These are phyloP conservation scores for Clarireedia paspali DNA, from an alignment of 2,329 filamentous ascomycete genomes.

Conservation along the genomic window DNA sequence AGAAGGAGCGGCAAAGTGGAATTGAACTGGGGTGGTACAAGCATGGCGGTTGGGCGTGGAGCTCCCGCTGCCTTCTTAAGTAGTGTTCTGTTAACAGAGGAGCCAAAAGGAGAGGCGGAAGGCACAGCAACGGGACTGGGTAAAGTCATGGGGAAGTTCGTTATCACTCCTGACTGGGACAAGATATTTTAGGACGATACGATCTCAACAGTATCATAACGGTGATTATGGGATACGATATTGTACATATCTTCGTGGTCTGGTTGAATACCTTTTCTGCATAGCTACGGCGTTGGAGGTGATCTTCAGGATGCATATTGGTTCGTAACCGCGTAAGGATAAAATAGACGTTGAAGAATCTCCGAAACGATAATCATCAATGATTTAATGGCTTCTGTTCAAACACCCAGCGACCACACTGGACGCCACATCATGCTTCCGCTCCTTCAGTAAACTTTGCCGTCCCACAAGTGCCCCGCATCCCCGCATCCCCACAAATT, in stretches of 20 bases:
- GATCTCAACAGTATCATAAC: neutral
- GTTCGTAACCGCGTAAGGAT: too few relatives aligned
- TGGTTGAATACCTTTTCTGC: slow-evolving; percentile 1
- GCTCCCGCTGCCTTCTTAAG: slow-evolving; percentile 49
- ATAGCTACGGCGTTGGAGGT: slow-evolving; percentile 7
- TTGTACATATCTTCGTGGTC: neutral
- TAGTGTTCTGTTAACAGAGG: slow-evolving; percentile 46
- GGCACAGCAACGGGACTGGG: slow-evolving; percentile 55
- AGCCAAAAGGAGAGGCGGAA: slow-evolving; percentile 23
- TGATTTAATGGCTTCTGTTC: too few relatives aligned
- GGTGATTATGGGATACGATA: neutral
- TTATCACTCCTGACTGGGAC: slow-evolving; percentile 49
- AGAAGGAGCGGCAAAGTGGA: slow-evolving; percentile 55
- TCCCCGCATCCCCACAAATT: neutral
- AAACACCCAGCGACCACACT: too few relatives aligned
- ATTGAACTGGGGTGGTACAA: slow-evolving; percentile 54
- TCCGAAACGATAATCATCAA: too few relatives aligned
- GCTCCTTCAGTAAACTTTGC: too few relatives aligned
- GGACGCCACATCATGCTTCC: too few relatives aligned
- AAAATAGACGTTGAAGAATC: too few relatives aligned
- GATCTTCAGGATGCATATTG: neutral
- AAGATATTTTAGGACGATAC: slow-evolving; percentile 35
- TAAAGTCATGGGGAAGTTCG: slow-evolving; percentile 54
- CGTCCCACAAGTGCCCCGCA: neutral
- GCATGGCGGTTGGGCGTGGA: slow-evolving; percentile 43